A percentile compares a stretch with the other conserved stretches of the same genome.
These are phyloP conservation scores for Polytolypa hystricis DNA, from an alignment of 2,329 filamentous ascomycete species.

Conservation along the genomic window DNA sequence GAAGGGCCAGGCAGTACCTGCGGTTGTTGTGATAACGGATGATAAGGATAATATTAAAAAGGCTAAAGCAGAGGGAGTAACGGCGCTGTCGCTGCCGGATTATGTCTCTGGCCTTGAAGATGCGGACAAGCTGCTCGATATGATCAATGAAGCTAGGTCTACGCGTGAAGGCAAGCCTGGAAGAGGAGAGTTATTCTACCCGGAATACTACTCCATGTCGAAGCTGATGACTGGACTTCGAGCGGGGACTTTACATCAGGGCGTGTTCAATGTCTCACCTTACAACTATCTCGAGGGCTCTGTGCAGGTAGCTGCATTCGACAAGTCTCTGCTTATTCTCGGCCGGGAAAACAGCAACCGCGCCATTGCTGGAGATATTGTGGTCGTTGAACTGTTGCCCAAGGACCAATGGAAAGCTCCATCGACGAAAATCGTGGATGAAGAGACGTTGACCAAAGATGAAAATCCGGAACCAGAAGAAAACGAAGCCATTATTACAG, in stretches of 20 bases:
- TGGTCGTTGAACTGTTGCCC: constrained; percentile 85
- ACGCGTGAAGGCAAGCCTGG: constrained; percentile 53
- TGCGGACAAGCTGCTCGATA: constrained; percentile 75
- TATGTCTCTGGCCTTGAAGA: constrained; percentile 81
- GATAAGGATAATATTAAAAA: constrained; percentile 80
- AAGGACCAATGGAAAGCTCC: constrained; percentile 96
- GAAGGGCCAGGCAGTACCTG: constrained; percentile 50
- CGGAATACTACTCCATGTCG: constrained; percentile 79
- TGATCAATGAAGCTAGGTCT: constrained; percentile 75
- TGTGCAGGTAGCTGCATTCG: constrained; percentile 79
- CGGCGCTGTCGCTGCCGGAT: constrained; percentile 55
- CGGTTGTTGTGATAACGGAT: constrained; percentile 87
- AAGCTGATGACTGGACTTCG: constrained; percentile 92
- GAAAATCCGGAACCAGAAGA: constrained; percentile 82
- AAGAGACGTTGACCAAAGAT: constrained; percentile 81
- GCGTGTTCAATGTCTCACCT: constrained; percentile 87
- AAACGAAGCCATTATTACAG: constrained; percentile 66
- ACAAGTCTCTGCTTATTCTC: constrained; percentile 75
- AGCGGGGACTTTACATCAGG: constrained; percentile 80
- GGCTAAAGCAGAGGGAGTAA: constrained; percentile 63
- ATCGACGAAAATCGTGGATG: constrained; percentile 90
- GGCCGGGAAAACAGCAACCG: constrained; percentile 95
- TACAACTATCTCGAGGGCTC: constrained; percentile 97
- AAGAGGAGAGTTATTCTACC: constrained; percentile 65
- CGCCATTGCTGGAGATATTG: constrained; percentile 79